A percentile compares a stretch with the other conserved stretches of the same genome.
Conservation (phyloP, 257 asterid species). For the Nicotiana obtusifolia region DNA sequence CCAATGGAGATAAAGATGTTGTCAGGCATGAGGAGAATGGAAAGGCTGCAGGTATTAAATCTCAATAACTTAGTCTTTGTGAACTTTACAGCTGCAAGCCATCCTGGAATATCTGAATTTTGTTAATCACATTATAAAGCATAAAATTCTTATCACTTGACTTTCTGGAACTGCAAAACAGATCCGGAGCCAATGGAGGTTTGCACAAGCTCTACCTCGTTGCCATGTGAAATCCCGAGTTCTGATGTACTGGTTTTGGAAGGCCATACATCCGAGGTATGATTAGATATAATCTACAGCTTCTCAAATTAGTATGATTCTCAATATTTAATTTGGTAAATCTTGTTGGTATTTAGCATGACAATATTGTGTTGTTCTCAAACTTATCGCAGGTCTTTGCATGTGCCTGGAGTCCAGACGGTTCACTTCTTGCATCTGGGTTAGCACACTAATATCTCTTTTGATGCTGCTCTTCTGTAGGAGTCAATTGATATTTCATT, state of each 20-base stretch:
- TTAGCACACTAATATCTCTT: constrained; percentile 27
- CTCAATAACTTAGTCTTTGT: background rate
- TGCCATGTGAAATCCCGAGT: constrained; percentile 63
- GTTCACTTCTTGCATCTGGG: constrained; percentile 99
- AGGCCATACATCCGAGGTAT: constrained; percentile 98
- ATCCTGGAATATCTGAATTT: background rate
- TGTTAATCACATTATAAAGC: background rate
- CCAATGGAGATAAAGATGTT: constrained; percentile 37
- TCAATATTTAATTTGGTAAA: background rate
- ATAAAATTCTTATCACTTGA: constrained; percentile 11
- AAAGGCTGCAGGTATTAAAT: constrained; percentile 53
- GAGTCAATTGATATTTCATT: background rate
- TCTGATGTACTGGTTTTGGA: constrained; percentile 71
- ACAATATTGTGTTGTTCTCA: constrained; percentile 7
- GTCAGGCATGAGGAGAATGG: constrained; percentile 54
- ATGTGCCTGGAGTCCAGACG: constrained; percentile 95
- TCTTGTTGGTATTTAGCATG: background rate
- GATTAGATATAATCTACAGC: constrained; percentile 11
- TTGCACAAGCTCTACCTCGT: constrained; percentile 45
- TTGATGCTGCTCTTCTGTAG: background rate
- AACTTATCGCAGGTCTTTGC: constrained; percentile 76
- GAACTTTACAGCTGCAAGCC: background rate
- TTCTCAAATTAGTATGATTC: background rate
- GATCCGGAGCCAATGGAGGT: constrained; percentile 93
- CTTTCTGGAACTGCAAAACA: constrained; percentile 27